These are phyloP conservation scores for Crithidia thermophila DNA, from an alignment of 208 protist genomes.

Conservation along the genomic window DNA sequence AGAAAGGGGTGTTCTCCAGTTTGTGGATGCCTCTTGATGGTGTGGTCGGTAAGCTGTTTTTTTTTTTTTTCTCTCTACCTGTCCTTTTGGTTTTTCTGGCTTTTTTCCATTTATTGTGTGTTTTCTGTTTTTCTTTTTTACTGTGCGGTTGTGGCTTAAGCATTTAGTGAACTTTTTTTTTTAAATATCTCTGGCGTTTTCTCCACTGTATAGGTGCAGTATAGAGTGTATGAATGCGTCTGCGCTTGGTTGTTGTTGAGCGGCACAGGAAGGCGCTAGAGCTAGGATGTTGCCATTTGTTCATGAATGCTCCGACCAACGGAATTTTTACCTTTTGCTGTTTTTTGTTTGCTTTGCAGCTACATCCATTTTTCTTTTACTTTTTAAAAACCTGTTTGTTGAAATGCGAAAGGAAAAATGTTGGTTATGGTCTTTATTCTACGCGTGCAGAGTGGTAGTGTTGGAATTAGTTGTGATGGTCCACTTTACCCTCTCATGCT, in stretches of 20 bases:
- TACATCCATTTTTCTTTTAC: not conserved
- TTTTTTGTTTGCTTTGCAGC: constrained; percentile 1
- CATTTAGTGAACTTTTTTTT: not conserved
- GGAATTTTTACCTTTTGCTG: not conserved
- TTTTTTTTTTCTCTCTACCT: too few species aligned
- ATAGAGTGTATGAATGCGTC: not conserved
- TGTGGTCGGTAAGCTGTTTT: too few species aligned
- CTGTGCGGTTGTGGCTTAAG: not conserved
- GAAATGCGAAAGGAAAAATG: too few species aligned
- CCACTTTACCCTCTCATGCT: too few species aligned
- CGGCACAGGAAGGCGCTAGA: not conserved
- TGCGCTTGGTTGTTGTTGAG: not conserved
- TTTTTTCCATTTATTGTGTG: not conserved
- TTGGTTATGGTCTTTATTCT: not conserved
- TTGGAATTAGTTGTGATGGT: not conserved
- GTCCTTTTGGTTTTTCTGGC: too few species aligned
- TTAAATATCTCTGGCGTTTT: constrained; percentile 1
- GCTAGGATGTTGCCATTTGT: not conserved
- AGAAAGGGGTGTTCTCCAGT: too few species aligned
- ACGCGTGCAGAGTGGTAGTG: not conserved
- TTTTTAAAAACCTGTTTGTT: not conserved
- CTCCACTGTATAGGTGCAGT: too few species aligned
- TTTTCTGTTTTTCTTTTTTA: not conserved
- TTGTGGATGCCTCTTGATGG: too few species aligned
- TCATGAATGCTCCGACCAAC: too few species aligned